Evolutionary conservation across 1,139 yeast species (phyloP).

Genomic region (Spathaspora sp.): DNA sequence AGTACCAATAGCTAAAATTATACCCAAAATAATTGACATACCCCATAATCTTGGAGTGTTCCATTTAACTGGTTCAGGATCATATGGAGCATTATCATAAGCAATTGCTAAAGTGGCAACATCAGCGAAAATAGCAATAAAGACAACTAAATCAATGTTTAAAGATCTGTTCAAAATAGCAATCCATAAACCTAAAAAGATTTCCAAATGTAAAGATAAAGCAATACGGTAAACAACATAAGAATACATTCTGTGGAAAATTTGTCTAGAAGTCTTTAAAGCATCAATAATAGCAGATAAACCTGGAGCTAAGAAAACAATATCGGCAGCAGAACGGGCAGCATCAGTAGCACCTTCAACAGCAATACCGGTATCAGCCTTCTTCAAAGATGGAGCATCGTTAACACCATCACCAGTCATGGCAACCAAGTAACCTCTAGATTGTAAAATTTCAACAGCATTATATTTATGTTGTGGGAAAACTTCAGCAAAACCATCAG

Average conservation of each 20-base stretch:
- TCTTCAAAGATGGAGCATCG: constrained; percentile 95
- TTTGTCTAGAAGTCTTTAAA: constrained; percentile 90
- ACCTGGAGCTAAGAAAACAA: constrained; percentile 96
- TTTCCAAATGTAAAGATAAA: constrained; percentile 86
- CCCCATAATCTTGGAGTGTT: constrained; percentile 97
- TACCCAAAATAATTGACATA: constrained; percentile 84
- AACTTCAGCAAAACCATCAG: constrained; percentile 97
- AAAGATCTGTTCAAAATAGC: constrained; percentile 83
- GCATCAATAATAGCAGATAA: constrained; percentile 93
- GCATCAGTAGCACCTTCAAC: constrained; percentile 97
- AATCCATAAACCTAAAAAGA: constrained; percentile 92
- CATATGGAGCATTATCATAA: constrained; percentile 97
- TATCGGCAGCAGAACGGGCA: constrained; percentile 95
- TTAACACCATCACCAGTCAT: constrained; percentile 99
- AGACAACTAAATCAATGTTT: constrained; percentile 84
- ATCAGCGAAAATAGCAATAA: constrained; percentile 94
- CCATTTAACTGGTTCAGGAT: constrained; percentile 98
- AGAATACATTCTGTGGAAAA: constrained; percentile 98
- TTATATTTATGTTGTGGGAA: constrained; percentile 96
- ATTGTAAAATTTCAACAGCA: constrained; percentile 86
- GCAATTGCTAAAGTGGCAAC: constrained; percentile 95
- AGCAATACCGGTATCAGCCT: constrained; percentile 97
- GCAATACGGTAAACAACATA: constrained; percentile 97
- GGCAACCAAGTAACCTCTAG: constrained; percentile 93
- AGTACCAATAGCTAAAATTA: constrained; percentile 81